These are phyloP conservation scores for Coemansia sp. DNA, from an alignment of 192 early-diverging fungal species.

Conservation along the genomic window DNA sequence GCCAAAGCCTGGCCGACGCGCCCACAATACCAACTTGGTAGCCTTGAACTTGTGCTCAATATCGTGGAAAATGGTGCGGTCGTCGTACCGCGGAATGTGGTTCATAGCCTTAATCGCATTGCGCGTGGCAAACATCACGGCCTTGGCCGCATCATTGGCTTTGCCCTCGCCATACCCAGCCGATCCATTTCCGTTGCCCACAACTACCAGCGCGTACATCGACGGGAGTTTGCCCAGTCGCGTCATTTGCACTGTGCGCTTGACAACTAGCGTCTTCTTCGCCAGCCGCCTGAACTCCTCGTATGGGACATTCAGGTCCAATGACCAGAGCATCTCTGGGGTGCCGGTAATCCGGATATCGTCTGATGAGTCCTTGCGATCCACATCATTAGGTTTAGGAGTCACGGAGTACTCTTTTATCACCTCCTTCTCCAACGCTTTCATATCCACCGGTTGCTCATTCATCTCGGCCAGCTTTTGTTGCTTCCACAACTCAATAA, in stretches of 20 bases:
- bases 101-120: conserved; percentile 86
- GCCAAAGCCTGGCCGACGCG: conserved; percentile 92
- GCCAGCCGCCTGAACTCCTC: conserved; percentile 59
- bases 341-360: too few species aligned
- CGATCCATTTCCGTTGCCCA: conserved; percentile 88
- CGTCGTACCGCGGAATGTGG: conserved; percentile 83
- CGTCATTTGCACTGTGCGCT: conserved; percentile 77
- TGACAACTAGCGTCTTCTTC: conserved; percentile 72
- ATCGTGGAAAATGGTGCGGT: conserved; percentile 88
- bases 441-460: conserved; percentile 11
- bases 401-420: too few species aligned
- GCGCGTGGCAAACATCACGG: conserved; percentile 85
- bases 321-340: conserved; percentile 46
- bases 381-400: too few species aligned
- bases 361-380: conserved; percentile 12
- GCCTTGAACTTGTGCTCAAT: conserved; percentile 87
- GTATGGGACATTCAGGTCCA: conserved; percentile 55
- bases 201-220: conserved; percentile 90
- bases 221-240: conserved; percentile 76
- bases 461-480: conserved; percentile 33
- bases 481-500: conserved; percentile 51
- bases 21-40: conserved; percentile 76
- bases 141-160: conserved; percentile 70
- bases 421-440: conserved; percentile 6
- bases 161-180: conserved; percentile 95